These are phyloP conservation scores for Xylaria sp. DNA, from an alignment of 2,329 filamentous ascomycete species.

Conservation along the genomic window DNA sequence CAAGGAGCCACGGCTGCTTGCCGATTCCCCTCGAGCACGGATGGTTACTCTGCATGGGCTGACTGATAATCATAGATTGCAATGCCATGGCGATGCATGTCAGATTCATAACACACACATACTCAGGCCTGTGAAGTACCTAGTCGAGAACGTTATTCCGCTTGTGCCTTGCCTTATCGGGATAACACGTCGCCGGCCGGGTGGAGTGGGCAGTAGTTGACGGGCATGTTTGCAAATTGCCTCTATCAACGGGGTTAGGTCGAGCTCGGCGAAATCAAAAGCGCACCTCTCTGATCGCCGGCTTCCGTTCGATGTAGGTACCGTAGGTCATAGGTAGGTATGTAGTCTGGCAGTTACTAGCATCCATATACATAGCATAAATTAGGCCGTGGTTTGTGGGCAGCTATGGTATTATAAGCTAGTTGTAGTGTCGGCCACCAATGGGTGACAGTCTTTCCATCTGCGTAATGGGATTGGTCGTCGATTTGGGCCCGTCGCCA, in stretches of 20 bases:
- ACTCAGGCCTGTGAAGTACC: conserved; percentile 14
- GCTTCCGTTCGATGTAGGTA: conserved; percentile 12
- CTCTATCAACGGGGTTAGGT: conserved; percentile 15
- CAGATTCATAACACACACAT: conserved; percentile 26
- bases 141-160: conserved; percentile 20
- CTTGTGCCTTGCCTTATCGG: conserved; percentile 24
- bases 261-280: conserved; percentile 17
- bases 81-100: conserved; percentile 27
- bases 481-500: conserved; percentile 13
- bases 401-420: no score
- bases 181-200: conserved; percentile 26
- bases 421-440: conserved; percentile 21
- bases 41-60: conserved; percentile 29
- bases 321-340: no score
- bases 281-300: conserved; percentile 10
- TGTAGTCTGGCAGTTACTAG: no score
- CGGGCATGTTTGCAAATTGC: conserved; percentile 14
- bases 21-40: conserved; percentile 30
- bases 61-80: conserved; percentile 33
- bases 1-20: conserved; percentile 33
- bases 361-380: conserved; percentile 13
- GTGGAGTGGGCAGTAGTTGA: conserved; percentile 16
- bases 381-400: conserved; percentile 17
- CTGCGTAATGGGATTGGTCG: conserved; percentile 22
- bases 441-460: conserved; percentile 16